A percentile compares a stretch with the other conserved stretches of the same genome.
These are phyloP conservation scores for Yamadazyma sp. DNA, from an alignment of 1,139 yeast genomes.

Conservation along the genomic window DNA sequence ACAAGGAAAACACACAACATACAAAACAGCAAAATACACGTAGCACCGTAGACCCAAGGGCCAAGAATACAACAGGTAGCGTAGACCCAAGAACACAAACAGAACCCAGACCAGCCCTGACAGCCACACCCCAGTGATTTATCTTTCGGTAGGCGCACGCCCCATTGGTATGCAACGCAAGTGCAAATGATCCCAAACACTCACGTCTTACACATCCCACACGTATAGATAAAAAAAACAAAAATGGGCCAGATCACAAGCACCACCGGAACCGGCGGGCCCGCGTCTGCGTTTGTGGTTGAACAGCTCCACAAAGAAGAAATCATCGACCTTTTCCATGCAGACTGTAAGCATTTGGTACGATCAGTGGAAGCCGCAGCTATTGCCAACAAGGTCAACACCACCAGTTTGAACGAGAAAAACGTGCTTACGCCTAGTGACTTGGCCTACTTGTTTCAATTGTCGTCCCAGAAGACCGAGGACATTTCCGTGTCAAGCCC, in stretches of 20 bases:
- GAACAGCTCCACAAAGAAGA: constrained; percentile 17
- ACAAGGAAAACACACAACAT: too few species aligned
- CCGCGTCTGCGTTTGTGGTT: background rate
- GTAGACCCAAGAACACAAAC: too few species aligned
- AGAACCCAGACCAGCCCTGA: too few species aligned
- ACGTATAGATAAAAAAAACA: background rate
- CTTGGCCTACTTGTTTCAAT: constrained; percentile 22
- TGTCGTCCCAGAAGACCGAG: constrained; percentile 13
- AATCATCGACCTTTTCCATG: constrained; percentile 21
- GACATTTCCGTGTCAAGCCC: constrained; percentile 8
- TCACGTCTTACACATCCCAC: background rate
- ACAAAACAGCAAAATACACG: too few species aligned
- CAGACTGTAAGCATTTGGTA: constrained; percentile 21
- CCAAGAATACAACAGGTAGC: background rate
- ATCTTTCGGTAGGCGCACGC: background rate
- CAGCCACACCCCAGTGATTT: too few species aligned
- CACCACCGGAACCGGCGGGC: constrained; percentile 6
- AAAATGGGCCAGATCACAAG: constrained; percentile 25
- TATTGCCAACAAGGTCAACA: constrained; percentile 23
- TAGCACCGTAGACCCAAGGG: too few species aligned
- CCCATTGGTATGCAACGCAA: background rate
- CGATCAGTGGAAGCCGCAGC: constrained; percentile 26
- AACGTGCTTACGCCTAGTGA: constrained; percentile 22
- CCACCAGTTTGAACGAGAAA: constrained; percentile 20
- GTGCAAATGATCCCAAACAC: background rate